Evolutionary conservation across 805 yeast genomes (phyloP), one percentile per base, ranked within the genome.

Genomic region (Yamadazyma akitaensis): DNA sequence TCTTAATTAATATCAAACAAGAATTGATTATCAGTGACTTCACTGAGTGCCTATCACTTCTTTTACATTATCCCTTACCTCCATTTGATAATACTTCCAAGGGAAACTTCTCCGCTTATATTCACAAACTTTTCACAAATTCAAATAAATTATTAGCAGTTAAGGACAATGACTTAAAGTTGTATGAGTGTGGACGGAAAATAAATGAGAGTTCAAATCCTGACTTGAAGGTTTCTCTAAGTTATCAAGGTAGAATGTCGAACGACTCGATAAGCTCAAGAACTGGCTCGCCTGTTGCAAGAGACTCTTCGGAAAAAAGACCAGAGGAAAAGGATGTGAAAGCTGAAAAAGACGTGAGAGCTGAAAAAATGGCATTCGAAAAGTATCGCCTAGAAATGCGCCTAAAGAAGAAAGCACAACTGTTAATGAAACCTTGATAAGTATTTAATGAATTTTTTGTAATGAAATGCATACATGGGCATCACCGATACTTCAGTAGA

Each of bases 31-130:
- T 70, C 12, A 72, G 76, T 42, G 83, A 79, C 56, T 79, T 77
- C 52, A 73, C 80, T 12, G 82, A 79, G 51, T 72, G 77, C 5
- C 60, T 79, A 28, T 71, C 73, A 30, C 55, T 77, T 14, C 58
- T 79, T 6, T 61, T 79, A 25, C 83, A 77, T 56, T 78, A 76
- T 54, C 83, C 82, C 2, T 58, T 64, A n/a, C 32, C 32, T 28
- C 35, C 53, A 5, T 41, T 51, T 13, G 59, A 53, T 32, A 26
- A 26, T 28, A 32, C 55, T n/a, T 48, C 50, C 5, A 43, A 37
- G 16, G 51, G 54, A 12, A 35, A 43, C 2, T 35, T 39, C 6
- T 35, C 31, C 17, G 51, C 60, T 10, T 63, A 69, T 21, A 50
- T 64, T 8, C 55, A 53, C 12, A 57, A 57, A 11, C 47, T 72